A percentile compares a stretch with the other conserved stretches of the same genome.
These are phyloP conservation scores for Melocanna baccifera DNA, from an alignment of 176 grass and related monocot genomes.

Conservation along the genomic window DNA sequence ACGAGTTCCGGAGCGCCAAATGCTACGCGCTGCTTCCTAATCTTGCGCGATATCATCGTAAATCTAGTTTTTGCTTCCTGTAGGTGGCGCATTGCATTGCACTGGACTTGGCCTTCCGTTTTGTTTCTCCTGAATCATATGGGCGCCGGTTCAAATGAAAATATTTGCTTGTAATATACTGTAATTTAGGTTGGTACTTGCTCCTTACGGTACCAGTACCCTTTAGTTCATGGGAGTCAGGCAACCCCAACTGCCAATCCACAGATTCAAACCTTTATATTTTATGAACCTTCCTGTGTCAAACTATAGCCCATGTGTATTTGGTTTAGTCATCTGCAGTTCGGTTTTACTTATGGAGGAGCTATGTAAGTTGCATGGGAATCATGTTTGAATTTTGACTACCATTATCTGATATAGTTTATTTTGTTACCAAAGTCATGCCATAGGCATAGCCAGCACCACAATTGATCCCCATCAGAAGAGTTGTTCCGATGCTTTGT, in stretches of 20 bases:
- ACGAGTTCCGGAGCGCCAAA: neutral
- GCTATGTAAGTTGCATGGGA: neutral
- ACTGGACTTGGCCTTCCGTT: neutral
- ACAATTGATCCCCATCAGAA: neutral
- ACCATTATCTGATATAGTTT: neutral
- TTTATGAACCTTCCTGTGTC: neutral
- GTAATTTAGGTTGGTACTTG: neutral
- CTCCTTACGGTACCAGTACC: neutral
- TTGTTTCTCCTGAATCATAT: neutral
- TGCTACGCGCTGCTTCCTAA: neutral
- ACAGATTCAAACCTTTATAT: neutral
- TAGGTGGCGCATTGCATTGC: too few relatives aligned
- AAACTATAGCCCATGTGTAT: neutral
- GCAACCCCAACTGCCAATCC: neutral
- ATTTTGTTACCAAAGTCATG: neutral
- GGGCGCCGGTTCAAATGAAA: neutral
- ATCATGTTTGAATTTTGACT: neutral
- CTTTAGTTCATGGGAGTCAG: neutral
- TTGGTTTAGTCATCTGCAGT: neutral
- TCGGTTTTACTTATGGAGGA: neutral
- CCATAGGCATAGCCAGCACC: neutral
- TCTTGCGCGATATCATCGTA: neutral
- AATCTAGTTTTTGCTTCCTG: neutral
- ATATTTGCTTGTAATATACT: neutral
- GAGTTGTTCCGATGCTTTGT: neutral